Evolutionary conservation across 176 grass and related monocot species (phyloP).

Genomic region (Eragrostis nindensis): DNA sequence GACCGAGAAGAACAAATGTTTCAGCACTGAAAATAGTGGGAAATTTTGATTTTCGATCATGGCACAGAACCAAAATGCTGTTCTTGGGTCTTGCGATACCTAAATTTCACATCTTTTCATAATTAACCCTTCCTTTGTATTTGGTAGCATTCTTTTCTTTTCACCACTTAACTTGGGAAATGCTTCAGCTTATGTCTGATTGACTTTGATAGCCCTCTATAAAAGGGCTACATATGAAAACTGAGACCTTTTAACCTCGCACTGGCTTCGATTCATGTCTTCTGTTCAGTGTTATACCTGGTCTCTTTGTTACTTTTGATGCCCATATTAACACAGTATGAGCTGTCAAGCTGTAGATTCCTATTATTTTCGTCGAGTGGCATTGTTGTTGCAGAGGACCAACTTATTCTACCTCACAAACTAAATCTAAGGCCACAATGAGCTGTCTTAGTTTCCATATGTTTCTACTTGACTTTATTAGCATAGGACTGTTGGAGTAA

Average conservation of each 20-base stretch:
- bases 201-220: background rate
- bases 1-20: background rate
- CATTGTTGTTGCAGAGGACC: background rate
- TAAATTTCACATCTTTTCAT: background rate
- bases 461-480: background rate
- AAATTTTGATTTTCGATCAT: background rate
- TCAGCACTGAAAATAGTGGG: background rate
- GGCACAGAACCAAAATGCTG: background rate
- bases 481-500: background rate
- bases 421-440: background rate
- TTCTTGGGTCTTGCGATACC: background rate
- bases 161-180: background rate
- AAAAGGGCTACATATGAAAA: background rate
- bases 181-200: background rate
- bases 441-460: background rate
- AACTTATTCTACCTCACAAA: background rate
- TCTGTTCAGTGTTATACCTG: background rate
- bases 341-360: background rate
- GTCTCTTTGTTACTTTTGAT: background rate
- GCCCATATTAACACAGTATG: background rate
- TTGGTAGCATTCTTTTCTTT: constrained; percentile 6
- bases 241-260: background rate
- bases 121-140: background rate
- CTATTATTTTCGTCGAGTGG: background rate
- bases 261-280: background rate